Percentiles rank a stretch among this genome's conserved stretches.
Conservation (phyloP, 202 grass and related monocot genomes). For the Setaria viridis region DNA sequence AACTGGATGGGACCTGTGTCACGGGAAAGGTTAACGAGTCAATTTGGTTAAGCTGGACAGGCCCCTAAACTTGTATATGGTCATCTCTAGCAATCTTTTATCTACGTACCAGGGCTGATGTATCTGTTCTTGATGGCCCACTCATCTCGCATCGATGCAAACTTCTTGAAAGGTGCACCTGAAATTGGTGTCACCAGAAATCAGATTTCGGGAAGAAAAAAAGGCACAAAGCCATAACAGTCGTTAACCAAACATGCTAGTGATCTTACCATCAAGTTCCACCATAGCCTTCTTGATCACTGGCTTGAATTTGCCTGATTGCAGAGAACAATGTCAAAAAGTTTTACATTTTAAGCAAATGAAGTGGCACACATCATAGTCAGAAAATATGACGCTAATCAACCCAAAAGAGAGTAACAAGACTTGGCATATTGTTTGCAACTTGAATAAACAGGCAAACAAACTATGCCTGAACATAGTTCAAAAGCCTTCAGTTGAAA, state of each 20-base stretch:
- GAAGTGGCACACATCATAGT: not conserved
- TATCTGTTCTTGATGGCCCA: slow-evolving; percentile 94
- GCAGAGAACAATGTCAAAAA: not conserved
- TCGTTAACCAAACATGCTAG: not conserved
- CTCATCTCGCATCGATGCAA: slow-evolving; percentile 82
- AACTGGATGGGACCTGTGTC: slow-evolving; percentile 88
- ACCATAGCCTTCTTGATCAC: slow-evolving; percentile 99
- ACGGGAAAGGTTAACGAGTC: not conserved
- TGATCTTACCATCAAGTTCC: slow-evolving; percentile 86
- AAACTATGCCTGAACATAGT: not conserved
- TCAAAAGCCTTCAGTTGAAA: not conserved
- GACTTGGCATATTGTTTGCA: slow-evolving; percentile 1
- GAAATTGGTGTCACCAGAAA: slow-evolving; percentile 34
- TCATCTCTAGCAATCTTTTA: not conserved
- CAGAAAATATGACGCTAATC: not conserved
- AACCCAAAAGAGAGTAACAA: not conserved
- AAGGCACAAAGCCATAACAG: not conserved
- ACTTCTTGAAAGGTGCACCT: slow-evolving; percentile 92
- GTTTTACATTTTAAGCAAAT: not conserved
- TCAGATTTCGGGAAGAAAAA: not conserved
- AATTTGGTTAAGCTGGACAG: not conserved
- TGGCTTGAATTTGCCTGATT: slow-evolving; percentile 92
- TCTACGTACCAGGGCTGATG: slow-evolving; percentile 81
- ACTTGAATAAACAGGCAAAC: slow-evolving; percentile 14
- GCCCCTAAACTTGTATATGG: not conserved